A percentile compares a stretch with the other conserved stretches of the same genome.
Evolutionary conservation across 495 filamentous ascomycete species (phyloP).

Genomic region (Aspergillus campestris): DNA sequence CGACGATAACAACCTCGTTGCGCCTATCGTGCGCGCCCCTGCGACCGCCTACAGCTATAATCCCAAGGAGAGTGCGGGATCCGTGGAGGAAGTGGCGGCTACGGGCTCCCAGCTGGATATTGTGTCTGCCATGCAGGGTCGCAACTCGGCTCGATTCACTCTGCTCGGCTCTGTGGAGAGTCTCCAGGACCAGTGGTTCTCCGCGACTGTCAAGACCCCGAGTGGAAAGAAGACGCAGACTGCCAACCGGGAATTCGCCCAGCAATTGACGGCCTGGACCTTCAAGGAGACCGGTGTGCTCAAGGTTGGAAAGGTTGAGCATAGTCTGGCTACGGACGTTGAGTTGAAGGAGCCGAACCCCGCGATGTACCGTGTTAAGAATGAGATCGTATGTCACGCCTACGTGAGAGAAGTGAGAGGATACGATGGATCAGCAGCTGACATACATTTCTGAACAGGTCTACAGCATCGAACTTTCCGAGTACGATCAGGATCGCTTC

Average conservation of each 20-base stretch:
- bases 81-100: slow-evolving; percentile 72
- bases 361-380: slow-evolving; percentile 90
- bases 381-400: slow-evolving; percentile 70
- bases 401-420: not conserved
- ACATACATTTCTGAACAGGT: slow-evolving; percentile 43
- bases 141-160: slow-evolving; percentile 86
- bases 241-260: slow-evolving; percentile 77
- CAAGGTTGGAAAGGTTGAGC: slow-evolving; percentile 73
- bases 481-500: slow-evolving; percentile 64
- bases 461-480: slow-evolving; percentile 81
- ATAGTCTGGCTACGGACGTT: slow-evolving; percentile 53
- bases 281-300: slow-evolving; percentile 92
- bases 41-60: slow-evolving; percentile 88
- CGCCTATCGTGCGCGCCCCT: slow-evolving; percentile 73
- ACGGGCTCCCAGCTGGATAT: slow-evolving; percentile 75
- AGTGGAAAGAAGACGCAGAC: slow-evolving; percentile 49
- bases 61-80: slow-evolving; percentile 73
- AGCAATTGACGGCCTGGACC: slow-evolving; percentile 76
- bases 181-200: slow-evolving; percentile 85
- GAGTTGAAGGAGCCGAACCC: slow-evolving; percentile 57
- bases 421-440: slow-evolving; percentile 9
- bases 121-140: slow-evolving; percentile 76
- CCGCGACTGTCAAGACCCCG: slow-evolving; percentile 61
- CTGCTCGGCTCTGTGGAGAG: slow-evolving; percentile 81
- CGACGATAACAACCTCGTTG: slow-evolving; percentile 59